Evolutionary conservation across 768 basidiomycete species (phyloP).

Genomic region (Jaapia argillacea): DNA sequence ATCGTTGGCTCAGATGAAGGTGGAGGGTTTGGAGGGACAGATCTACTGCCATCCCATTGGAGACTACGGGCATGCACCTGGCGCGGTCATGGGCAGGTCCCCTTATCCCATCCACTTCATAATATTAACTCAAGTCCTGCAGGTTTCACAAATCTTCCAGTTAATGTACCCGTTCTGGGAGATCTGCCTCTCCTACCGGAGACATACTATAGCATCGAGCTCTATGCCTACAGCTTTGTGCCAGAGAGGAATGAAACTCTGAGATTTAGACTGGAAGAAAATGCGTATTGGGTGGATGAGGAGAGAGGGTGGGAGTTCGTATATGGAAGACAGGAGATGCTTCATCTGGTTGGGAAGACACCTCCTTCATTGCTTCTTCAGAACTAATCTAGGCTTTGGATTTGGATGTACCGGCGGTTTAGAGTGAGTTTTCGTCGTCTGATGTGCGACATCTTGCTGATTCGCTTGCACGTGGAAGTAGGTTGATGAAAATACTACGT

Average conservation of each 20-base stretch:
- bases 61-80: conserved; percentile 45
- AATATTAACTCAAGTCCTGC: background rate
- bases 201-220: conserved; percentile 45
- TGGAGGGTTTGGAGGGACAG: conserved; percentile 34
- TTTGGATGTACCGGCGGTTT: too few relatives aligned
- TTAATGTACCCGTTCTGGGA: conserved; percentile 35
- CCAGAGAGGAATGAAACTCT: conserved; percentile 38
- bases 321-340: conserved; percentile 36
- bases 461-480: too few relatives aligned
- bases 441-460: too few relatives aligned
- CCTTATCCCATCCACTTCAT: conserved; percentile 4
- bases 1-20: conserved; percentile 33
- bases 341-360: conserved; percentile 28
- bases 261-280: conserved; percentile 34
- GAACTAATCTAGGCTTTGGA: too few relatives aligned
- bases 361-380: too few relatives aligned
- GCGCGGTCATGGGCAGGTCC: conserved; percentile 34
- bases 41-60: conserved; percentile 47
- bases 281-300: conserved; percentile 30
- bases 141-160: conserved; percentile 36
- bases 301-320: conserved; percentile 36
- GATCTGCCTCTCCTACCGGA: conserved; percentile 36
- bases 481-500: too few relatives aligned
- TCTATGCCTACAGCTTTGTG: conserved; percentile 38
- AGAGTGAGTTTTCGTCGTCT: too few relatives aligned